These are phyloP conservation scores for Blastobotrys capitulatus DNA, from an alignment of 1,139 yeast species.

Conservation along the genomic window DNA sequence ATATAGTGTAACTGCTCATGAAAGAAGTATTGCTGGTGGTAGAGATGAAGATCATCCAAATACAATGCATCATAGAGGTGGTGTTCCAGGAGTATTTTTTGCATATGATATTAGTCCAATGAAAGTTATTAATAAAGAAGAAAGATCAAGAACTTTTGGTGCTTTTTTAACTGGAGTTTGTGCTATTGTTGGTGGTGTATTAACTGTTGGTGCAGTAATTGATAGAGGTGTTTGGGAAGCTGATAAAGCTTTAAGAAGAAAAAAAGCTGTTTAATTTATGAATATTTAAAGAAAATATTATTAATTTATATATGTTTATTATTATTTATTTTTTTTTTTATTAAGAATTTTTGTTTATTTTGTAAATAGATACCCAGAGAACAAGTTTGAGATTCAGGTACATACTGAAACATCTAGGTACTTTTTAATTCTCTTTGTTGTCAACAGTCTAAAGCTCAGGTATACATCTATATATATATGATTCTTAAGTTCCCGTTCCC, in stretches of 20 bases:
- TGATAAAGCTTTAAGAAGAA: constrained; percentile 68
- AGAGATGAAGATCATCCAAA: constrained; percentile 87
- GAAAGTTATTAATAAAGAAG: constrained; percentile 82
- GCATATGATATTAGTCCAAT: constrained; percentile 89
- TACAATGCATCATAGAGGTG: constrained; percentile 79
- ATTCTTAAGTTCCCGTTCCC: too few relatives aligned
- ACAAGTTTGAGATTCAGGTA: too few relatives aligned
- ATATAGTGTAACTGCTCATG: constrained; percentile 86
- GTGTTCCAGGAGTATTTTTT: constrained; percentile 85
- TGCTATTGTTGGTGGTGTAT: constrained; percentile 87
- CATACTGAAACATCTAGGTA: too few relatives aligned
- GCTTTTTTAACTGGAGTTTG: constrained; percentile 80
- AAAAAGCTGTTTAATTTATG: constrained; percentile 45
- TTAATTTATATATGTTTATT: too few relatives aligned
- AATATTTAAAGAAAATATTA: too few relatives aligned
- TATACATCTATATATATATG: too few relatives aligned
- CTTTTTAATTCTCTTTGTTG: too few relatives aligned
- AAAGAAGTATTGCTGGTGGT: constrained; percentile 80
- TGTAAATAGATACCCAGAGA: too few relatives aligned
- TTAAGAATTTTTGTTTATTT: too few relatives aligned
- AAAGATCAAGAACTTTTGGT: constrained; percentile 73
- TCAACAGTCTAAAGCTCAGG: too few relatives aligned
- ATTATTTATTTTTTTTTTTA: too few relatives aligned
- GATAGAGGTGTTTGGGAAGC: constrained; percentile 91
- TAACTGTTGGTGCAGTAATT: constrained; percentile 84